Percentiles rank a stretch among this genome's conserved stretches.
Conservation (phyloP, 2,329 filamentous ascomycete genomes). For the Colletotrichum tropicale region DNA sequence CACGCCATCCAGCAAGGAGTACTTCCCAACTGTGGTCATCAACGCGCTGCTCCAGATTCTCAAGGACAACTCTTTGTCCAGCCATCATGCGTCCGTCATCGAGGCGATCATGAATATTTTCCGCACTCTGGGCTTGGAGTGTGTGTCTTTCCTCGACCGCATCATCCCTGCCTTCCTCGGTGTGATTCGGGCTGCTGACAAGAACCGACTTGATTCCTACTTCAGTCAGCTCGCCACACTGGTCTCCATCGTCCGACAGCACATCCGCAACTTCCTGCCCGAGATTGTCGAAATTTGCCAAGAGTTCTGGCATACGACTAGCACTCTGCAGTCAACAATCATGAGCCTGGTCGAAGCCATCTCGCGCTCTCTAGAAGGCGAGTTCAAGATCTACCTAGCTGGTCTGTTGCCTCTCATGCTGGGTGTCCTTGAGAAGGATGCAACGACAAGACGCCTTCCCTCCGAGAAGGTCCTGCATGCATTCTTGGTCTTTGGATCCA, state of each 20-base stretch:
- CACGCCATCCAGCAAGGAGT: slow-evolving; percentile 96
- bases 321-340: slow-evolving; percentile 87
- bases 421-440: slow-evolving; percentile 87
- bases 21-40: slow-evolving; percentile 97
- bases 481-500: slow-evolving; percentile 94
- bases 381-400: slow-evolving; percentile 97
- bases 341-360: slow-evolving; percentile 92
- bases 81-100: slow-evolving; percentile 92
- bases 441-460: slow-evolving; percentile 73
- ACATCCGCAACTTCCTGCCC: slow-evolving; percentile 89
- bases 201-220: slow-evolving; percentile 86
- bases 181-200: slow-evolving; percentile 83
- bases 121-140: slow-evolving; percentile 93
- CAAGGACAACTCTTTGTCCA: slow-evolving; percentile 85
- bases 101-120: slow-evolving; percentile 99
- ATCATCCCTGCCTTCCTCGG: slow-evolving; percentile 93
- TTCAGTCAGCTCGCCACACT: slow-evolving; percentile 95
- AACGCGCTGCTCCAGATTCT: slow-evolving; percentile 92
- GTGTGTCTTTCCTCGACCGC: slow-evolving; percentile 90
- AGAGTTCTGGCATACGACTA: slow-evolving; percentile 86
- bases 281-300: slow-evolving; percentile 86
- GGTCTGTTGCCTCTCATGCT: slow-evolving; percentile 92
- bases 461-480: slow-evolving; percentile 93
- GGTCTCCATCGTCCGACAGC: slow-evolving; percentile 93
- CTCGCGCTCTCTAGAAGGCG: slow-evolving; percentile 89